Percentiles rank a stretch among this genome's conserved stretches.
These are phyloP conservation scores for Schizophyllum amplum DNA, from an alignment of 1,284 basidiomycete species.

Conservation along the genomic window DNA sequence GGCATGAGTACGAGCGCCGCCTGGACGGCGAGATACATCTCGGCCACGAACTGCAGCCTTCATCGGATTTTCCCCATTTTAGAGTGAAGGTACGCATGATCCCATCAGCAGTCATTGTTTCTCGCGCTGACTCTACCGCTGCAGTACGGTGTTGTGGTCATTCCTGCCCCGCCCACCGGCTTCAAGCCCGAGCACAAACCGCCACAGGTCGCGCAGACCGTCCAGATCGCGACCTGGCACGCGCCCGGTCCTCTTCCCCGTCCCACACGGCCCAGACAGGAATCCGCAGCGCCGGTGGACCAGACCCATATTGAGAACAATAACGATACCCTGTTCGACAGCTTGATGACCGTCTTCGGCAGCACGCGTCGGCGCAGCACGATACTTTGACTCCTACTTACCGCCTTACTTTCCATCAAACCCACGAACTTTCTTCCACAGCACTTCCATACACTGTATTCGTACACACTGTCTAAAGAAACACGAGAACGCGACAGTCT, in stretches of 20 bases:
- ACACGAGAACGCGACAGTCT: not conserved
- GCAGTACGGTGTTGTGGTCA: slow-evolving; percentile 12
- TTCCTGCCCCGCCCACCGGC: slow-evolving; percentile 9
- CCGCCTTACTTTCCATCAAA: too few relatives aligned
- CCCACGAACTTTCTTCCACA: too few relatives aligned
- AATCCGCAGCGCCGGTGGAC: not conserved
- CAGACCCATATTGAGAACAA: not conserved
- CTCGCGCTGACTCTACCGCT: not conserved
- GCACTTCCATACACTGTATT: not conserved
- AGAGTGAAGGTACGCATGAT: slow-evolving; percentile 5
- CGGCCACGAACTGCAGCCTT: slow-evolving; percentile 7
- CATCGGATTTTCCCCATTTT: slow-evolving; percentile 5
- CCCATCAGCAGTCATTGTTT: not conserved
- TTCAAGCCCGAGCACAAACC: slow-evolving; percentile 3
- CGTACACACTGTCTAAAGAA: not conserved
- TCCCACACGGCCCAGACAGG: not conserved
- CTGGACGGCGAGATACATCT: slow-evolving; percentile 10
- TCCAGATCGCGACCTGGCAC: slow-evolving; percentile 12
- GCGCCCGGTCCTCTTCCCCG: slow-evolving; percentile 5
- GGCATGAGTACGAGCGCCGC: slow-evolving; percentile 3
- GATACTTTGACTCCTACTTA: not conserved
- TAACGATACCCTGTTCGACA: not conserved
- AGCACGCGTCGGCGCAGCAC: not conserved
- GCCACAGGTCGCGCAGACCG: slow-evolving; percentile 3
- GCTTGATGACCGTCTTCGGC: not conserved